Conservation (phyloP, 2,329 filamentous ascomycete genomes). For the Nemania sp. region DNA sequence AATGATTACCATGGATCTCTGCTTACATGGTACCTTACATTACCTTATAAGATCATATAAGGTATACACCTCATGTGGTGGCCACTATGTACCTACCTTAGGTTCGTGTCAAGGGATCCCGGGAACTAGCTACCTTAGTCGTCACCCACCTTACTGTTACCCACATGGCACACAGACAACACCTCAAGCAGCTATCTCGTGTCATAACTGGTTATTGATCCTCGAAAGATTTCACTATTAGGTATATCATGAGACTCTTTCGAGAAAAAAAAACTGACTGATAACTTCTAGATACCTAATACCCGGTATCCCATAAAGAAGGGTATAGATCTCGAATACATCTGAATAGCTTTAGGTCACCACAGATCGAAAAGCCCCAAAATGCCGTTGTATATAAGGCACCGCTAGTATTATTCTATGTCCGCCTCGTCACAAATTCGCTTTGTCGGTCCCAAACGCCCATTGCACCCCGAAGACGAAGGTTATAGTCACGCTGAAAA, state of each 20-base stretch:
- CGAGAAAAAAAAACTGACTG: neutral
- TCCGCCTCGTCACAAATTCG: constrained; percentile 16
- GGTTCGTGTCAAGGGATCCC: too few relatives aligned
- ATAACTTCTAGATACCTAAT: neutral
- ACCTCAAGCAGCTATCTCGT: too few relatives aligned
- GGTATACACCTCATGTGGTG: too few relatives aligned
- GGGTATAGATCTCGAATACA: constrained; percentile 2
- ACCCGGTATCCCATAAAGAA: neutral
- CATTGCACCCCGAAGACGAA: constrained; percentile 14
- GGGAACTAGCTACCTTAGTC: too few relatives aligned
- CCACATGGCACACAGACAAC: too few relatives aligned
- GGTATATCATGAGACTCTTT: neutral
- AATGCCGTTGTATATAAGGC: constrained; percentile 13
- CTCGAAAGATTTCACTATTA: neutral
- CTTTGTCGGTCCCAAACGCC: constrained; percentile 27
- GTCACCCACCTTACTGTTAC: too few relatives aligned
- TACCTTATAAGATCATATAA: too few relatives aligned
- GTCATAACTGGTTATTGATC: neutral
- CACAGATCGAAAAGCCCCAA: constrained; percentile 10
- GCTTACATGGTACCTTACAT: too few relatives aligned
- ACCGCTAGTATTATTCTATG: constrained; percentile 23
- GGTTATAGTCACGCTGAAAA: constrained; percentile 11
- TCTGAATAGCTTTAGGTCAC: neutral
- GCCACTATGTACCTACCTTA: too few relatives aligned
- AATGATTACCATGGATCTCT: too few relatives aligned